Evolutionary conservation across 2,329 filamentous ascomycete species (phyloP).

Genomic region (Diaporthe destruens): DNA sequence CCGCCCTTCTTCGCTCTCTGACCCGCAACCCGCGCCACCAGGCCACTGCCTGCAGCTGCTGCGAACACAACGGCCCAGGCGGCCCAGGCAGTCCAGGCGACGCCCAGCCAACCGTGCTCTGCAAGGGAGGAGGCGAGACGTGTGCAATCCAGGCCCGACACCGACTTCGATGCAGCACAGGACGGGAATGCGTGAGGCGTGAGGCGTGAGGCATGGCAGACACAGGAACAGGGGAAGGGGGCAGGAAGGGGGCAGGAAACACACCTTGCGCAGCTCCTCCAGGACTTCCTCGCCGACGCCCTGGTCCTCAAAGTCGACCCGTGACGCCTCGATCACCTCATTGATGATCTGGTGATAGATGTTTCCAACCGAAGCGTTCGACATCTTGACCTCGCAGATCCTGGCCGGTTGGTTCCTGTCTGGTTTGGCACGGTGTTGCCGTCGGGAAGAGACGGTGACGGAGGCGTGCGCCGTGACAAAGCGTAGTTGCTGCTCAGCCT

Average conservation of each 20-base stretch:
- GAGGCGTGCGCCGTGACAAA: not conserved
- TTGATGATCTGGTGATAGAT: slow-evolving; percentile 85
- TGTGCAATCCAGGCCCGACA: not conserved
- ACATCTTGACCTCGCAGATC: slow-evolving; percentile 59
- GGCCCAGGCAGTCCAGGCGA: slow-evolving; percentile 42
- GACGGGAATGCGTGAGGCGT: not conserved
- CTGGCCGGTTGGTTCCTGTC: not conserved
- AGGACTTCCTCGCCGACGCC: slow-evolving; percentile 90
- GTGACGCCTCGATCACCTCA: slow-evolving; percentile 91
- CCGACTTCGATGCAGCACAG: slow-evolving; percentile 32
- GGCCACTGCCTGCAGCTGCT: slow-evolving; percentile 21
- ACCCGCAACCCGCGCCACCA: slow-evolving; percentile 49
- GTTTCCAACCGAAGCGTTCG: slow-evolving; percentile 73
- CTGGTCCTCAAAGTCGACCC: slow-evolving; percentile 96
- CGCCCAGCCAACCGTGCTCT: slow-evolving; percentile 26
- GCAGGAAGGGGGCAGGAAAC: too few relatives aligned
- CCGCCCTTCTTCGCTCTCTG: slow-evolving; percentile 49
- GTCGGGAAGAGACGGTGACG: not conserved
- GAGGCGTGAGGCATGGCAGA: not conserved
- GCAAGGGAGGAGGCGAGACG: slow-evolving; percentile 7
- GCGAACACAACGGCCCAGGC: slow-evolving; percentile 31
- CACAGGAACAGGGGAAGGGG: not conserved
- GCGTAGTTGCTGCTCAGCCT: slow-evolving; percentile 14
- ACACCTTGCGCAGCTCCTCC: slow-evolving; percentile 88
- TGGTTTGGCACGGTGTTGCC: not conserved